phyloP scores from a whole-genome alignment of 371 early-diverging fungal genomes.

The Mortierella sp. region DNA sequence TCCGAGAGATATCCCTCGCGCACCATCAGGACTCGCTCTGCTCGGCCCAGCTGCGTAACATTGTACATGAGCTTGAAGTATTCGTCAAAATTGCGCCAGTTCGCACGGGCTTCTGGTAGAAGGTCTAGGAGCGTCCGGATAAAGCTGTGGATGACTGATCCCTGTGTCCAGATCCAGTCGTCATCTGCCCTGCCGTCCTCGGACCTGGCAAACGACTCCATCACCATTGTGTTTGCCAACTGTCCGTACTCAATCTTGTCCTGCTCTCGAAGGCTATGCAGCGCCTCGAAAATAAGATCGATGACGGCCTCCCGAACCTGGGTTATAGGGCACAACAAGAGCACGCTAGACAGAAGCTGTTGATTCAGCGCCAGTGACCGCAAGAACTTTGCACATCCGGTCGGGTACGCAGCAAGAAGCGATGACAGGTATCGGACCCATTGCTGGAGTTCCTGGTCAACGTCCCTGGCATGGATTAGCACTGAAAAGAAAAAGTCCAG shows the following conservation, averaged over 20 bases:
- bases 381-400: constrained; percentile 31
- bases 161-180: constrained; percentile 27
- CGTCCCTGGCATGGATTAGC: constrained; percentile 50
- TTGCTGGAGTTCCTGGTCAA: constrained; percentile 45
- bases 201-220: neutral
- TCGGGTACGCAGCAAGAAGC: constrained; percentile 25
- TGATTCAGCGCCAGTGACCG: constrained; percentile 12
- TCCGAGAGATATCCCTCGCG: constrained; percentile 44
- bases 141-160: constrained; percentile 26
- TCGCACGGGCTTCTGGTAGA: constrained; percentile 47
- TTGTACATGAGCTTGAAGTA: constrained; percentile 60
- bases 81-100: constrained; percentile 62
- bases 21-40: constrained; percentile 57
- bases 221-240: neutral
- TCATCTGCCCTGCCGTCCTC: constrained; percentile 13
- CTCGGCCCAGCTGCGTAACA: constrained; percentile 68
- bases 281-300: constrained; percentile 34
- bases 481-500: constrained; percentile 53
- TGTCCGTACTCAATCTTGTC: constrained; percentile 26
- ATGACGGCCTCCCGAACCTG: constrained; percentile 49
- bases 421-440: constrained; percentile 36
- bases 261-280: constrained; percentile 21
- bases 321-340: constrained; percentile 32
- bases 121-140: constrained; percentile 32
- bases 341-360: constrained; percentile 20